phyloP scores from a whole-genome alignment of 805 yeast genomes.

The Saccharomyces paradoxus region DNA sequence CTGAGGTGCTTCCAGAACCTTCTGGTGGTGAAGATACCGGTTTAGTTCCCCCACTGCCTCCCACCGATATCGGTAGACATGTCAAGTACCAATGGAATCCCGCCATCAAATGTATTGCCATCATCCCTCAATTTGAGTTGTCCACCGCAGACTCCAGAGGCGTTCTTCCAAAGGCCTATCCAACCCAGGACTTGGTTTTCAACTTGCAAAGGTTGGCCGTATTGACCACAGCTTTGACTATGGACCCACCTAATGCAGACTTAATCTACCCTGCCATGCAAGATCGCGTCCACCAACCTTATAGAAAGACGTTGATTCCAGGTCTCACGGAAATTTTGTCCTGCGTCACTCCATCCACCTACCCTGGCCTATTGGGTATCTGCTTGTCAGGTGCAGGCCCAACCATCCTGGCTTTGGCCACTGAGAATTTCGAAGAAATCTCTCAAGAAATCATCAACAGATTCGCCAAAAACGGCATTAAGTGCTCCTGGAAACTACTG shows the following conservation, averaged over 20 bases:
- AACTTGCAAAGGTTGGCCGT: slow-evolving; percentile 90
- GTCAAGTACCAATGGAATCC: slow-evolving; percentile 77
- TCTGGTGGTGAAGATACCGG: slow-evolving; percentile 65
- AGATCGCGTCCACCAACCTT: slow-evolving; percentile 95
- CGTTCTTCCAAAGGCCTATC: slow-evolving; percentile 75
- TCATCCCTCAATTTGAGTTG: slow-evolving; percentile 90
- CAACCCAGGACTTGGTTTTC: slow-evolving; percentile 76
- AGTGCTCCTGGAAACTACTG: slow-evolving; percentile 75
- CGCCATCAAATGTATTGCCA: slow-evolving; percentile 77
- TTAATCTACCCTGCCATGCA: slow-evolving; percentile 92
- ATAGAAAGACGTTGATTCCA: slow-evolving; percentile 84
- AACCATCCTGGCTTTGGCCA: slow-evolving; percentile 88
- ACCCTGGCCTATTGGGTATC: slow-evolving; percentile 83
- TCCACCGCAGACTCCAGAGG: slow-evolving; percentile 87
- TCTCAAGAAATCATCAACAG: slow-evolving; percentile 67
- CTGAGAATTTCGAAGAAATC: slow-evolving; percentile 75
- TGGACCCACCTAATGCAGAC: slow-evolving; percentile 70
- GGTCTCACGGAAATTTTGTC: slow-evolving; percentile 77
- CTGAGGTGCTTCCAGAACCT: slow-evolving; percentile 74
- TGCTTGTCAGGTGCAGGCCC: slow-evolving; percentile 98
- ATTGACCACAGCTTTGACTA: slow-evolving; percentile 84
- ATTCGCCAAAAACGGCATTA: slow-evolving; percentile 57
- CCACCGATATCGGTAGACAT: slow-evolving; percentile 78
- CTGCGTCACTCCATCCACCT: slow-evolving; percentile 70
- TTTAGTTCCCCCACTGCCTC: slow-evolving; percentile 71